Evolutionary conservation across 75 land plant genomes (phyloP).

Genomic region (Picea sitchensis): DNA sequence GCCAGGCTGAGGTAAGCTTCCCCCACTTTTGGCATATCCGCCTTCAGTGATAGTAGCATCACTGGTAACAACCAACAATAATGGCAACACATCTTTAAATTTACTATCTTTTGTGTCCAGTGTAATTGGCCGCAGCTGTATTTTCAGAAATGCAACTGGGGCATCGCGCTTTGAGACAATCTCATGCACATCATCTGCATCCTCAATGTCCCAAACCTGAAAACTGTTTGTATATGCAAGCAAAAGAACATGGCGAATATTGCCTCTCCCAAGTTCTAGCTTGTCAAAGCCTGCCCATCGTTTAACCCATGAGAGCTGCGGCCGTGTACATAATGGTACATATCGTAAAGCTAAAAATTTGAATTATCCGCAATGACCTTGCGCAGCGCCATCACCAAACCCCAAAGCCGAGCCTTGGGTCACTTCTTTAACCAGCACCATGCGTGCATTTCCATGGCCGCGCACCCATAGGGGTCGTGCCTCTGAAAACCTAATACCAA

Average conservation of each 20-base stretch:
- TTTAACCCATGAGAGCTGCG: constrained; percentile 12
- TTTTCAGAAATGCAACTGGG: constrained; percentile 43
- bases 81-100: constrained; percentile 23
- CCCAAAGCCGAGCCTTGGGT: too few relatives aligned
- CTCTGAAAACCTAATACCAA: too few relatives aligned
- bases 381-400: too few relatives aligned
- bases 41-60: constrained; percentile 13
- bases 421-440: too few relatives aligned
- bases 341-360: too few relatives aligned
- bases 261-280: constrained; percentile 26
- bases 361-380: too few relatives aligned
- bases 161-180: constrained; percentile 56
- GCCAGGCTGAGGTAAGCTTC: constrained; percentile 17
- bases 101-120: constrained; percentile 14
- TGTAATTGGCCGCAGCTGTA: constrained; percentile 29
- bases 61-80: constrained; percentile 42
- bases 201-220: constrained; percentile 57
- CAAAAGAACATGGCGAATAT: constrained; percentile 25
- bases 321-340: too few relatives aligned
- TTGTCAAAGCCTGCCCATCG: constrained; percentile 52
- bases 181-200: constrained; percentile 38
- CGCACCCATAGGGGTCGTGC: too few relatives aligned
- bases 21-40: constrained; percentile 23
- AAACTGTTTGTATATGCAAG: constrained; percentile 48
- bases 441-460: too few relatives aligned